Evolutionary conservation across 2,329 filamentous ascomycete species (phyloP), one percentile per base, ranked within the genome.

Genomic region (Sphaerulina vaccinii): DNA sequence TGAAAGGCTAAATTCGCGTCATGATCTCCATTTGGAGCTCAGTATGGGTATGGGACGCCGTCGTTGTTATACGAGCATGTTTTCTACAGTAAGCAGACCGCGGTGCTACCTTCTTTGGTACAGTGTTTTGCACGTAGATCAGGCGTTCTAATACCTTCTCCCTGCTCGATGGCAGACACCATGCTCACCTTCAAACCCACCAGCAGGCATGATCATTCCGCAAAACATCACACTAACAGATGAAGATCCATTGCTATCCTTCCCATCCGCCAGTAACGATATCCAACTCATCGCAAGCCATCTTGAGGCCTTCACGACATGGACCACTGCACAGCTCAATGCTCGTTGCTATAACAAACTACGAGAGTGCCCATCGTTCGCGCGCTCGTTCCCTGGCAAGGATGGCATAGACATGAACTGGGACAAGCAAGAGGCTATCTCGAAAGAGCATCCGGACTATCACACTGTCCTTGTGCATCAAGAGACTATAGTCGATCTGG

Each of bases 1-100:
- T 50, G 48, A 50, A 50, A 50, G 47, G 10, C 32, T 9, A 50
- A 36, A 29, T 33, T 37, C 27, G 15, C 40, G 48, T 50, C 48
- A 44, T 39, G 19, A n/a, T 23, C 13, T n/a, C 11, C 23, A 3
- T 35, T 8, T 49, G n/a, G 15, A 10, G 11, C 35, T 11, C 8
- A 19, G 24, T 11, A n/a, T 23, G 18, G 38, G n/a, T 43, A 49
- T 49, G 32, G 45, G 13, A 40, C 24, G 23, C 45, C 45, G 45
- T 49, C 38, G 7, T 13, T 29, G 27, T 13, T 13, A 29, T 13
- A 29, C 27, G 27, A 29, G 27, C 27, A 7, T 29, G 7, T 7
- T 29, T 7, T 29, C 27, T n/a, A n/a, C n/a, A n/a, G n/a, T n/a
- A n/a, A n/a, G n/a, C n/a, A n/a, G n/a, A n/a, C n/a, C n/a, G n/a